Evolutionary conservation across 1,284 basidiomycete genomes (phyloP), one percentile per base, ranked within the genome.

Genomic region (Trametes versicolor): DNA sequence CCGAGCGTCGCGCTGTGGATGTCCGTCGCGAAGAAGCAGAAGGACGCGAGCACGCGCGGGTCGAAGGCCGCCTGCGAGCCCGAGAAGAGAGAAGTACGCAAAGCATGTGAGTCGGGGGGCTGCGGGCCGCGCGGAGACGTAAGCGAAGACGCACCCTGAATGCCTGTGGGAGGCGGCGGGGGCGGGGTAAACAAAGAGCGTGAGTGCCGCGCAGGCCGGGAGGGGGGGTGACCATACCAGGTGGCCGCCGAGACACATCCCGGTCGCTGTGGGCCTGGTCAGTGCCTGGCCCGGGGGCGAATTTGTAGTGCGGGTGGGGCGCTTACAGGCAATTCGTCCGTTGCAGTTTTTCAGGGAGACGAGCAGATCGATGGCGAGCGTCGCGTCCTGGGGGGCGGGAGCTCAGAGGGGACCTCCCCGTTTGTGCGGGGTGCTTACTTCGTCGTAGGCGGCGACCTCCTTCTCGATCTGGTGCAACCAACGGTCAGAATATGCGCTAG

Each of bases 11-110:
- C 93, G 56, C 85, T 86, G 76, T 97, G 93, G 62, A 97, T 87
- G 76, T 96, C 95, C 5, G 96, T 98, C 8, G 93, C 94, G 76
- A 98, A 98, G 82, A 94, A 98, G 79, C 96, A 97, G 59, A 97
- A 92, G 0, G 93, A 85, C 0, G 95, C 83, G 7, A 94, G 82
- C n/a, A 97, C 86, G 43, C 96, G 88, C 7, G 85, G 80, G 75
- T 98, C 92, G 74, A 97, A 96, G 0, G 94, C 92, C 61, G 92
- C 93, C 92, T 94, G 62, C 8, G 23, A 25, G 8, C 7, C 51
- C n/a, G n/a, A n/a, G n/a, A n/a, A n/a, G n/a, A n/a, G n/a, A n/a
- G n/a, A n/a, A n/a, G n/a, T n/a, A n/a, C n/a, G n/a, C n/a, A n/a
- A n/a, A n/a, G 19, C 19, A 15, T 6, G 32, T 23, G 32, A 52